Base-by-base conservation (phyloP, 2,329 filamentous ascomycete genomes). In the Hypoxylon sp. region DNA sequence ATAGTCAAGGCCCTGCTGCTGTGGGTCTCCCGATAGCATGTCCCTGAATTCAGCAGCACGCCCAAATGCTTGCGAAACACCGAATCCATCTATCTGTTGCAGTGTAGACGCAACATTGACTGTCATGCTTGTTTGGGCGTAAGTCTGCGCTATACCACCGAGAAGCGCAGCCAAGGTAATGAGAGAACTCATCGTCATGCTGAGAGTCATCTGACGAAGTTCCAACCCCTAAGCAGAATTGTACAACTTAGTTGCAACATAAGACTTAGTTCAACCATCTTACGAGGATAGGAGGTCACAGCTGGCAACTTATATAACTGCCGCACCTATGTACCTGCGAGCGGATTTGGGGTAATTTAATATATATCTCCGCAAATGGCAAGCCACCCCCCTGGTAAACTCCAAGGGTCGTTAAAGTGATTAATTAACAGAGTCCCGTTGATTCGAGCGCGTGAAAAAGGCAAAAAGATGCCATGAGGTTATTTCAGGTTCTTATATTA, bases 61-160 rank as follows among this genome's bases (percentile, higher is more conserved):
- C 5, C 79, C 78, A 66, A 85, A 85, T 5, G 83, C 83, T 63
- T 84, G 78, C 0, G 82, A 84, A 62, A 83, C 78, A 27, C 83
- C 83, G 64, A 84, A 84, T 9, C 83, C 83, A 63, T 84, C 82
- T 45, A 84, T 82, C 4, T 63, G 69, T 50, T 80, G 79, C 57
- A 74, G 71, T 8, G 65, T 74, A 11, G 73, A 72, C 29, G 60
- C 68, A 1, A 74, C 53, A 16, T 75, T 70, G 5, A 79, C 70
- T 0, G 75, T 77, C 30, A 79, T 70, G 2, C 71, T 54, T 1
- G 70, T 64, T 56, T 74, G 74, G 2, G 71, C 74, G 9, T 60
- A 65, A 34, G 47, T 39, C 29, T 61, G 48, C 25, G 58, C 59
- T 53, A 65, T 16, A 11, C 59, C 41, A 3, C 57, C 68, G 21